Evolutionary conservation across 441 rosid species (phyloP), one percentile per base, ranked within the genome.

Genomic region (Corymbia citriodora): DNA sequence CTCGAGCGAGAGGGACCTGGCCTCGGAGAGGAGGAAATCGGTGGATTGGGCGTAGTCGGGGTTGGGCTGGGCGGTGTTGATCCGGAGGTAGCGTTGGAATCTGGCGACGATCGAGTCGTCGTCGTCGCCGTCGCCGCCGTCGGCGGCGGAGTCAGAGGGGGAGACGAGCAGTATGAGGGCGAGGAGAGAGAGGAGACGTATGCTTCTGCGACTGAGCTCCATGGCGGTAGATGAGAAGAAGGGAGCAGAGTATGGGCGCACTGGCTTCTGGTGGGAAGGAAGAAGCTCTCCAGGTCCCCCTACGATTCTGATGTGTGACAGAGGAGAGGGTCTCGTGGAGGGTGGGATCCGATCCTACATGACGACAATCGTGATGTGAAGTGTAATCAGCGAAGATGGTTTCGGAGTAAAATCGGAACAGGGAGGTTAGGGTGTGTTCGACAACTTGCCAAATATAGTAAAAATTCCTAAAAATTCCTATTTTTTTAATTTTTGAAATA

Each of bases 11-110:
- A 97, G 94, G 53, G 97, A 93, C 55, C 94, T 50, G 49, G 98
- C 98, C 88, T 96, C 94, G 31, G 99, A 93, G 87, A 93, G 88
- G 87, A 98, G 92, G 92, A 97, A 98, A 23, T 95, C 92, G 70
- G 95, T 90, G 63, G 96, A 94, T 88, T 92, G 92, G 65, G 91
- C 72, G 93, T 98, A 98, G 88, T 94, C 93, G 3, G 99, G 99
- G 7, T 59, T 88, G 18, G 99, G 99, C 53, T 97, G 99, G 55
- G 98, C 95, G 53, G 99, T 97, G 94, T 98, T 92, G 95, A 98
- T 96, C 91, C 94, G 96, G 89, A 98, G 99, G 92, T 95, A 98
- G 90, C 95, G 93, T 85, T 94, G 99, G 93, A 98, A 98, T 91
- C 99, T 95, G 79, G 96, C 91, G 45, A 98, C 88, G 90, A 94